Base-by-base conservation (phyloP, 1,284 basidiomycete species). In the Taiwanofungus camphoratus region DNA sequence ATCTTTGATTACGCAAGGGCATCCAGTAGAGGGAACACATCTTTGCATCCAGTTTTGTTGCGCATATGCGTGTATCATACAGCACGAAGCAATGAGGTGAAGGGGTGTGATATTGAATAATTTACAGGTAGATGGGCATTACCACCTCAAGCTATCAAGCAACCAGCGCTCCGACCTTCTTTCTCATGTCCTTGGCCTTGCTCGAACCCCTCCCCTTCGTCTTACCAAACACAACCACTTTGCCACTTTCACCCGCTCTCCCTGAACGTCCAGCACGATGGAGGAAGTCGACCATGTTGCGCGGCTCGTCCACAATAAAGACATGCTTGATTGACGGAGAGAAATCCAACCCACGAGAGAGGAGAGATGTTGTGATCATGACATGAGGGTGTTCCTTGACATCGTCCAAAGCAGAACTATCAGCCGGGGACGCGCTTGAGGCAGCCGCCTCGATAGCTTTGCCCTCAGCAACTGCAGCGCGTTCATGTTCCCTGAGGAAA, bases 281-380 rank as follows among this genome's bases (percentile, higher is more conserved):
- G 47, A 94, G 63, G 59, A 94, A 92, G 63, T 94, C 90, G 34
- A 92, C 76, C 70, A 88, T 86, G 60, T 90, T 92, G 51, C 86
- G 69, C 19, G 90, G 87, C 55, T 87, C 79, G 52, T 93, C 91
- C 20, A 88, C 73, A 51, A 93, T 82, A 62, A 93, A 85, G 3
- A 92, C 85, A 51, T 91, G 79, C 49, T 74, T 72, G 52, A 93
- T 79, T 3, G 69, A 66, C 0, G 89, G 79, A 12, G 79, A 70
- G 57, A 95, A 95, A 61, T 95, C 92, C 8, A 95, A 73, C 3
- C 92, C 92, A 13, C 92, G 79, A n/a, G 90, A 91, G 22, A 95
- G 80, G 18, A 95, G 71, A 8, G 91, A 93, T 0, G 92, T 95
- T 19, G 92, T 93, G 44, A 94, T 74, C 53, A 95, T 70, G 21